Evolutionary conservation across 208 protist species (phyloP).

Genomic region (Leishmania arabica): DNA sequence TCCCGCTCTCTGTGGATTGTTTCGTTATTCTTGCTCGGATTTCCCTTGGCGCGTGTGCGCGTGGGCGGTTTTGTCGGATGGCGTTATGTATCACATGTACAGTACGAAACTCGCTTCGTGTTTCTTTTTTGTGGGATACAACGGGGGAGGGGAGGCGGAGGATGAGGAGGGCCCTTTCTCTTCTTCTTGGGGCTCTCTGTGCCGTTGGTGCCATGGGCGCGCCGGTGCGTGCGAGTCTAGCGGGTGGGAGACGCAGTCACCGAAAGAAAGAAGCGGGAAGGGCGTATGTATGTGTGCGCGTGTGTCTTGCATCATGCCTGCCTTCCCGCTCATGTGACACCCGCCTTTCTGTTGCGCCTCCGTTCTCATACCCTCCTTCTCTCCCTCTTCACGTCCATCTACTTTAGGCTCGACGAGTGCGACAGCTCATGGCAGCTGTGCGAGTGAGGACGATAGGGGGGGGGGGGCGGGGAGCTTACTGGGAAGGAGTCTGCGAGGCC

Average conservation of each 20-base stretch:
- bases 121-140: neutral
- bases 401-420: neutral
- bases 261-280: neutral
- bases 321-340: too few species aligned
- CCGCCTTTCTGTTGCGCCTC: neutral
- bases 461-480: neutral
- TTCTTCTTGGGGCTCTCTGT: neutral
- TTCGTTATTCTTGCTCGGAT: neutral
- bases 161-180: too few species aligned
- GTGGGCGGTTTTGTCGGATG: neutral
- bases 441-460: neutral
- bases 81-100: neutral
- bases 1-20: neutral
- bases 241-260: too few species aligned
- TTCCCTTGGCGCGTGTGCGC: neutral
- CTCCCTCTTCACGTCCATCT: neutral
- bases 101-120: neutral
- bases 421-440: neutral
- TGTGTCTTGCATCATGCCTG: neutral
- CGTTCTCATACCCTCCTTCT: neutral
- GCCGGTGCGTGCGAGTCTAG: neutral
- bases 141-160: neutral
- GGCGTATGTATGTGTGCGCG: neutral
- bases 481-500: neutral
- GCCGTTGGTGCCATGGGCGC: neutral